These are phyloP conservation scores for Cytospora piceae DNA, from an alignment of 2,329 filamentous ascomycete species.

Conservation along the genomic window DNA sequence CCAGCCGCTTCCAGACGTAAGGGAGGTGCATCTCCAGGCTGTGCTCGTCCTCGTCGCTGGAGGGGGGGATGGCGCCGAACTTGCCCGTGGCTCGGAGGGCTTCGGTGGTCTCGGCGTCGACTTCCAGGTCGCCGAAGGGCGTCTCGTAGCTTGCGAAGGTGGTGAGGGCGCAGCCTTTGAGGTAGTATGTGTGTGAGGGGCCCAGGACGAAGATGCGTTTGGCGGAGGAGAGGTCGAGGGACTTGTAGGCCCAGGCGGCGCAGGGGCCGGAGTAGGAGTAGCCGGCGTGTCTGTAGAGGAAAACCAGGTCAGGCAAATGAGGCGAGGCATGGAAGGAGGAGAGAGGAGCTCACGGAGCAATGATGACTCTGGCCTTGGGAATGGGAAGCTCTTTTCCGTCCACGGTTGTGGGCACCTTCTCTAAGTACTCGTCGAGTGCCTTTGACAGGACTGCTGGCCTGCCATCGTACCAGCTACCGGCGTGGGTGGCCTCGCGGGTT, in stretches of 20 bases:
- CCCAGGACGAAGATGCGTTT: conserved; percentile 92
- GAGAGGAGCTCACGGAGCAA: conserved; percentile 76
- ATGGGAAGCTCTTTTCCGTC: conserved; percentile 67
- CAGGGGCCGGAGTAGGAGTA: conserved; percentile 90
- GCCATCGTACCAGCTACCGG: conserved; percentile 84
- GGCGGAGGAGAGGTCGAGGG: conserved; percentile 77
- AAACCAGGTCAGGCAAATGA: background rate
- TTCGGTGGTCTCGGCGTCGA: conserved; percentile 63
- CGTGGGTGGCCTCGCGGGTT: conserved; percentile 68
- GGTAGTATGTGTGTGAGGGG: conserved; percentile 86
- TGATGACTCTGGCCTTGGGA: conserved; percentile 77
- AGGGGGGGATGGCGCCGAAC: conserved; percentile 66
- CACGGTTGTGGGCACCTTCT: conserved; percentile 67
- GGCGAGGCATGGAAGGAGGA: conserved; percentile 20
- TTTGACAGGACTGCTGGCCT: conserved; percentile 60
- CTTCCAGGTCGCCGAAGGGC: conserved; percentile 69
- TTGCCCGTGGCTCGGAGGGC: conserved; percentile 54
- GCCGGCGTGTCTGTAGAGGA: conserved; percentile 75
- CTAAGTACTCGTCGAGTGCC: conserved; percentile 78
- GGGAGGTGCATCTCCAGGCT: conserved; percentile 97
- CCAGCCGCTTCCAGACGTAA: conserved; percentile 80
- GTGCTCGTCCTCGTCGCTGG: conserved; percentile 81
- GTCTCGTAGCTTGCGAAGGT: conserved; percentile 72
- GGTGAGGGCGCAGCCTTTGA: conserved; percentile 77
- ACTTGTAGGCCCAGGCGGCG: conserved; percentile 93